Evolutionary conservation across 108 stramenopile species (phyloP).

Genomic region (Bacterosira constricta): DNA sequence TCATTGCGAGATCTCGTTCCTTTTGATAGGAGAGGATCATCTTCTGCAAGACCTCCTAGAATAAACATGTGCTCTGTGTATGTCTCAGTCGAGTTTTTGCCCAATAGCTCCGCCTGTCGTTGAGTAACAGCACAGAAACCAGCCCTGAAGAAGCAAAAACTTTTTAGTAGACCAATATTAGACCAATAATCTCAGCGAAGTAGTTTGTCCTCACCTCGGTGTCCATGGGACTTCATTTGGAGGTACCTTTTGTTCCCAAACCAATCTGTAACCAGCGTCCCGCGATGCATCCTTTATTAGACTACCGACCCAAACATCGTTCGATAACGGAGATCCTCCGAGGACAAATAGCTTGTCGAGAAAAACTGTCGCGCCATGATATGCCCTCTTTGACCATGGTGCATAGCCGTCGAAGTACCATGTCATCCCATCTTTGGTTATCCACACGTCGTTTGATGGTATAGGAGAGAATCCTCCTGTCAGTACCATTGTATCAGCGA

Average conservation of each 20-base stretch:
- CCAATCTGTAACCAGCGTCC: slow-evolving; percentile 29
- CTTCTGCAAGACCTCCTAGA: slow-evolving; percentile 63
- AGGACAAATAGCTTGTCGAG: slow-evolving; percentile 55
- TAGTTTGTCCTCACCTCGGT: slow-evolving; percentile 29
- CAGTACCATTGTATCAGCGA: slow-evolving; percentile 68
- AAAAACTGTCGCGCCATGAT: slow-evolving; percentile 61
- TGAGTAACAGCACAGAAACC: slow-evolving; percentile 41
- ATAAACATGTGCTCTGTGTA: slow-evolving; percentile 33
- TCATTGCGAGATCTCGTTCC: slow-evolving; percentile 62
- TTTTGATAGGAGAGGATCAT: slow-evolving; percentile 45
- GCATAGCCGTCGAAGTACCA: slow-evolving; percentile 73
- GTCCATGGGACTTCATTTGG: slow-evolving; percentile 36
- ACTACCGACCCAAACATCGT: slow-evolving; percentile 70
- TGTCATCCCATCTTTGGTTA: slow-evolving; percentile 62
- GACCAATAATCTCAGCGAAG: neutral
- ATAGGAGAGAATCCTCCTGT: slow-evolving; percentile 69
- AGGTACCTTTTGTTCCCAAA: slow-evolving; percentile 23
- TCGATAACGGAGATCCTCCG: slow-evolving; percentile 77
- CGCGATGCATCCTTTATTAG: slow-evolving; percentile 24
- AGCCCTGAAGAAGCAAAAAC: slow-evolving; percentile 3
- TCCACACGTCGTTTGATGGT: slow-evolving; percentile 79
- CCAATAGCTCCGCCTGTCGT: neutral
- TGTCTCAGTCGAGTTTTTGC: neutral
- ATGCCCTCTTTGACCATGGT: slow-evolving; percentile 72
- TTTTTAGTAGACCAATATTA: neutral